phyloP scores from a whole-genome alignment of 176 grass and related monocot genomes.

The Areca catechu region DNA sequence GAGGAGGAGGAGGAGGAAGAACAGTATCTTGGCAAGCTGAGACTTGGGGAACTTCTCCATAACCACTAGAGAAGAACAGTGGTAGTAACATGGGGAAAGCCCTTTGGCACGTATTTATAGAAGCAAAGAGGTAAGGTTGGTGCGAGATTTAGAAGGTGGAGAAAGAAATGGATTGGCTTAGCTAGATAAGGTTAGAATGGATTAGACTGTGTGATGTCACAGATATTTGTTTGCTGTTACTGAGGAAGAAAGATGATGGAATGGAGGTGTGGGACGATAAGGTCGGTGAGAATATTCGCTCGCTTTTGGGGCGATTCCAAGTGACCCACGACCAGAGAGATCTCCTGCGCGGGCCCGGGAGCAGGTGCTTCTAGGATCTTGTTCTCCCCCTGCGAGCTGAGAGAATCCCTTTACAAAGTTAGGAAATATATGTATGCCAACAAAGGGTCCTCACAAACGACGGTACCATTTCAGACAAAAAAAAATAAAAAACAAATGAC shows the following conservation, averaged over 20 bases:
- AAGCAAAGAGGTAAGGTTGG: neutral
- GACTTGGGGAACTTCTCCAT: constrained; percentile 25
- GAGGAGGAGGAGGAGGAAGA: constrained; percentile 39
- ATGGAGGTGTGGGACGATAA: neutral
- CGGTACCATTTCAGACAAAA: too few species aligned
- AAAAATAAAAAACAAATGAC: too few species aligned
- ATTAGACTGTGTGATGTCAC: too few species aligned
- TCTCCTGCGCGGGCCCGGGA: neutral
- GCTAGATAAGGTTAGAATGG: too few species aligned
- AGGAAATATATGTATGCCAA: neutral
- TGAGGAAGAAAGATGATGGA: neutral
- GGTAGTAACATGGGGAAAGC: neutral
- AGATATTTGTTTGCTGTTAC: too few species aligned
- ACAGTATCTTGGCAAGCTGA: constrained; percentile 34
- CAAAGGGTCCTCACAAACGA: too few species aligned
- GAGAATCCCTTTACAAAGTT: neutral
- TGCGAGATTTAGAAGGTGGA: neutral
- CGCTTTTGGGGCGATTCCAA: neutral
- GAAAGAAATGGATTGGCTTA: too few species aligned
- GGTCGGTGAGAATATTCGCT: constrained; percentile 6
- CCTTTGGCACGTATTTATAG: neutral
- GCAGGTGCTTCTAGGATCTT: too few species aligned
- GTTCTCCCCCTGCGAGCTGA: neutral
- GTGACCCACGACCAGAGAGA: neutral
- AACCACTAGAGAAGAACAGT: neutral